A percentile compares a stretch with the other conserved stretches of the same genome.
Conservation (phyloP, 495 filamentous ascomycete genomes). For the Glonium stellatum region DNA sequence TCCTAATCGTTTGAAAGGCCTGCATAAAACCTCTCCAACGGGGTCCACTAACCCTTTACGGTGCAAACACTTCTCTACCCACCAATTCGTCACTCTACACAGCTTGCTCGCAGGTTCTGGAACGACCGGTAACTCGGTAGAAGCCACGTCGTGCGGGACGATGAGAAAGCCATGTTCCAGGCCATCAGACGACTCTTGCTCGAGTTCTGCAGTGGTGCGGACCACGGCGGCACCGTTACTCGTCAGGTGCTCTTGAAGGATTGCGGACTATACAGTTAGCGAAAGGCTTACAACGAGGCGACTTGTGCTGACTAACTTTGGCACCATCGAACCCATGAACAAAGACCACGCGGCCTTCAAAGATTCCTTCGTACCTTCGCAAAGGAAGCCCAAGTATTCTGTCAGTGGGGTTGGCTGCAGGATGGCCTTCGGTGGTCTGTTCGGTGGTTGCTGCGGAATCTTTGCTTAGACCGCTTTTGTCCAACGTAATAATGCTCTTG, state of each 20-base stretch:
- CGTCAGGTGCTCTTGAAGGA: slow-evolving; percentile 46
- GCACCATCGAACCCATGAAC: slow-evolving; percentile 26
- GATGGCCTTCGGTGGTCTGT: too few relatives aligned
- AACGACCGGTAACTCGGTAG: slow-evolving; percentile 17
- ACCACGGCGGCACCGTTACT: slow-evolving; percentile 46
- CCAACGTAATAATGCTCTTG: background rate
- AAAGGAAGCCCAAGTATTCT: background rate
- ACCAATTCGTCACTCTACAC: slow-evolving; percentile 76
- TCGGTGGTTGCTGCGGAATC: background rate
- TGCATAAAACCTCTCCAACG: slow-evolving; percentile 61
- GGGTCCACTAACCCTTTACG: slow-evolving; percentile 64
- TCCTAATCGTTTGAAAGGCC: slow-evolving; percentile 63
- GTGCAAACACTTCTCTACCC: slow-evolving; percentile 81
- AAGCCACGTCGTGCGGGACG: slow-evolving; percentile 22
- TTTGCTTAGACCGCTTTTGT: background rate
- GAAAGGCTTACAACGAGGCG: background rate
- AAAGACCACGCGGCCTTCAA: slow-evolving; percentile 26
- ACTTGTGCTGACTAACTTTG: slow-evolving; percentile 13
- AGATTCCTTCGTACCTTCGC: slow-evolving; percentile 21
- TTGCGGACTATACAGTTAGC: slow-evolving; percentile 14
- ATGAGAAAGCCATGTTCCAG: slow-evolving; percentile 24
- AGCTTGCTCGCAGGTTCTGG: slow-evolving; percentile 29
- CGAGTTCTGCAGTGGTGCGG: slow-evolving; percentile 17
- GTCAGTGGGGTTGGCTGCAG: background rate
- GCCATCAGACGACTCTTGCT: slow-evolving; percentile 11